Percentiles rank a stretch among this genome's conserved stretches.
Conservation (phyloP, 768 basidiomycete genomes). For the Saitozyma podzolica region DNA sequence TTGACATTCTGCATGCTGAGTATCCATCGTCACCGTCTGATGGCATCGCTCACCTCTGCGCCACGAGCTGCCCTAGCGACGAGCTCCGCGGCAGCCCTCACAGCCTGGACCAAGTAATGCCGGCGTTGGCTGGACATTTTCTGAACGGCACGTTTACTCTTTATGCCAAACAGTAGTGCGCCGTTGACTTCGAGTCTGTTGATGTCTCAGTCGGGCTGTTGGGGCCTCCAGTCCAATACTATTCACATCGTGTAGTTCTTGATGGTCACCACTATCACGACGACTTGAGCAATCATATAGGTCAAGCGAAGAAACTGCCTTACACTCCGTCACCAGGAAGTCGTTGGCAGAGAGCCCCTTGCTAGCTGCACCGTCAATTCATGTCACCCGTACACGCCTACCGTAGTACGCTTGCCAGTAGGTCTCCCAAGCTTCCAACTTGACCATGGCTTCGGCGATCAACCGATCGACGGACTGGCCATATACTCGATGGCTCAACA, state of each 20-base stretch:
- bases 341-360: too few species aligned
- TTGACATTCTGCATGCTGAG: too few species aligned
- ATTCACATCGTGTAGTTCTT: not conserved
- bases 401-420: constrained; percentile 9
- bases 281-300: too few species aligned
- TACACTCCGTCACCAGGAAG: too few species aligned
- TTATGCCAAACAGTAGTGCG: constrained; percentile 7
- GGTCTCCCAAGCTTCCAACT: constrained; percentile 5
- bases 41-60: not conserved
- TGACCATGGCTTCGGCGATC: constrained; percentile 2
- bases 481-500: too few species aligned
- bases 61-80: constrained; percentile 11
- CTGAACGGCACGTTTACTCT: constrained; percentile 8
- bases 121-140: constrained; percentile 3
- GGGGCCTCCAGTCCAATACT: too few species aligned
- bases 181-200: constrained; percentile 7
- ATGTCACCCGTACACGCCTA: not conserved
- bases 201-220: too few species aligned
- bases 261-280: constrained; percentile 7
- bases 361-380: too few species aligned
- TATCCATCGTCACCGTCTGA: too few species aligned
- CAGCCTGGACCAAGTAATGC: constrained; percentile 5
- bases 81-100: constrained; percentile 13
- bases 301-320: too few species aligned
- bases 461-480: not conserved